Conservation (phyloP, 176 grass and related monocot genomes). For the Bothriochloa decipiens region DNA sequence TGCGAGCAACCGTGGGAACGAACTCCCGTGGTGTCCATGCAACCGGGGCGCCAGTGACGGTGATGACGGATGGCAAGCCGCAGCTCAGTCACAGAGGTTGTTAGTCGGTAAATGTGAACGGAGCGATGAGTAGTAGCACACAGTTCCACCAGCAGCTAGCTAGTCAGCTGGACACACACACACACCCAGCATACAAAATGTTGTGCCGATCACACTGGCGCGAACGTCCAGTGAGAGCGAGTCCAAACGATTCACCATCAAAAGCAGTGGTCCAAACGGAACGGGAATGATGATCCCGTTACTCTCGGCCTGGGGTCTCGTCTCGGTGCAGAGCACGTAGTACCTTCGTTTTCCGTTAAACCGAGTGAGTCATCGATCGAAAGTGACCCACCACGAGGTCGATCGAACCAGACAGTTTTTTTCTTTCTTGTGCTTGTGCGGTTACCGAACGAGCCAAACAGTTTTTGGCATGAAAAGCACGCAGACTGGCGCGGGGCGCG, state of each 20-base stretch:
- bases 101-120: background rate
- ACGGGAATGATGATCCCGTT: background rate
- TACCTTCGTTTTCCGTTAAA: background rate
- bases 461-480: constrained; percentile 43
- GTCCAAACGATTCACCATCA: background rate
- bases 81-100: too few relatives aligned
- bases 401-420: too few relatives aligned
- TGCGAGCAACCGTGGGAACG: background rate
- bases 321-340: background rate
- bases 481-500: background rate
- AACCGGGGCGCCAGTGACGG: background rate
- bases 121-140: too few relatives aligned
- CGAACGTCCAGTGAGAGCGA: background rate
- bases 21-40: constrained; percentile 16
- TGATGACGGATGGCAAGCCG: too few relatives aligned
- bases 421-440: too few relatives aligned
- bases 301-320: too few relatives aligned
- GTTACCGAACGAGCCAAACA: background rate
- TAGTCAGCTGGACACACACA: too few relatives aligned
- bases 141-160: too few relatives aligned
- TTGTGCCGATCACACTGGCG: background rate
- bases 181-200: background rate
- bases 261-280: background rate
- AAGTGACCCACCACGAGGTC: constrained; percentile 33
- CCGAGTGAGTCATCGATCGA: constrained; percentile 38